phyloP scores from a whole-genome alignment of 2,329 filamentous ascomycete species.

The Colletotrichum cordylinicola region DNA sequence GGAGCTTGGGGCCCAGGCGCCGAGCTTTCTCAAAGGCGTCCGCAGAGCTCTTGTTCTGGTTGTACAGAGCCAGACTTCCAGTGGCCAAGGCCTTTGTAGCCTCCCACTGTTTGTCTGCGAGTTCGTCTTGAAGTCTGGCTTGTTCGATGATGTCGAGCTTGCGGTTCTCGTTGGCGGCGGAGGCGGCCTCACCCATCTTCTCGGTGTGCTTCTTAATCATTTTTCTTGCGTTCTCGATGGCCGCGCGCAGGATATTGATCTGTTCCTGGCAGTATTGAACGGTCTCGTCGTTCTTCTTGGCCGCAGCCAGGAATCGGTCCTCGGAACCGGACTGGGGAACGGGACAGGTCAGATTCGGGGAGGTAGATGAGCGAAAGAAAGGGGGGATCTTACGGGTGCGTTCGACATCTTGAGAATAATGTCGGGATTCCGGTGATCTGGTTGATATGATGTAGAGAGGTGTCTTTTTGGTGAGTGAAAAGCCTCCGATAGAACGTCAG shows the following conservation, averaged over 20 bases:
- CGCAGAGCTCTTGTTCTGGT: background rate
- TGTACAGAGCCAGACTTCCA: background rate
- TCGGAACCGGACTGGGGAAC: background rate
- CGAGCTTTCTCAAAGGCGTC: background rate
- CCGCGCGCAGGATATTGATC: background rate
- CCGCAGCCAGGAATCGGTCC: background rate
- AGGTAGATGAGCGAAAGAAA: background rate
- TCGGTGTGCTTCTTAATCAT: background rate
- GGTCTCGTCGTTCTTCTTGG: background rate
- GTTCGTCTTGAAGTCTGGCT: background rate
- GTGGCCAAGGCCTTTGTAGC: background rate
- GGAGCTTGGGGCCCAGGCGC: background rate
- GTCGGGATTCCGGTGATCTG: background rate
- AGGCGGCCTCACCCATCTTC: background rate
- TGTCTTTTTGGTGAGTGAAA: background rate
- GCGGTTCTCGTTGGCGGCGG: background rate
- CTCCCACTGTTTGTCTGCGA: background rate
- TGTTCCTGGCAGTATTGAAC: rapidly evolving
- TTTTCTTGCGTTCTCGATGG: rapidly evolving
- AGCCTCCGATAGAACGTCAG: background rate
- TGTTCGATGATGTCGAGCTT: background rate
- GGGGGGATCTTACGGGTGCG: background rate
- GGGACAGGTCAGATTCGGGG: background rate
- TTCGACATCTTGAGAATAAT: background rate
- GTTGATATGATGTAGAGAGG: too few species aligned